Conservation (phyloP, 2,329 filamentous ascomycete species). For the Fusarium xyrophilum region DNA sequence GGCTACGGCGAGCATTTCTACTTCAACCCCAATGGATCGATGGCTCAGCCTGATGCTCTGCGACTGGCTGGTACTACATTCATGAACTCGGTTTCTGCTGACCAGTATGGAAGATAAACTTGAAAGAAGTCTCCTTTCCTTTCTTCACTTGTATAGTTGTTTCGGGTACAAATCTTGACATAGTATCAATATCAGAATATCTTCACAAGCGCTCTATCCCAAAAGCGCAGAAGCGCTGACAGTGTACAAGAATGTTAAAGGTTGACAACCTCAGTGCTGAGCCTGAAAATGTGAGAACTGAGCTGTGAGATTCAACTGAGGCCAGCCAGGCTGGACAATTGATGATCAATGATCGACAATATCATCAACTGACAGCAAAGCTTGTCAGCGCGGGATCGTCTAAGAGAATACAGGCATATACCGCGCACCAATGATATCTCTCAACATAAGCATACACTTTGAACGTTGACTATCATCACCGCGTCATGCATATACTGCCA, state of each 20-base stretch:
- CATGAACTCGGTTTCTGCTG: slow-evolving; percentile 27
- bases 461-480: neutral
- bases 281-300: neutral
- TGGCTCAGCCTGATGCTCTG: slow-evolving; percentile 30
- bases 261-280: neutral
- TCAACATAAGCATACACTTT: neutral
- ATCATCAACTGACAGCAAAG: neutral
- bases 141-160: neutral
- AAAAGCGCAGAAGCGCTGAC: neutral
- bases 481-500: slow-evolving; percentile 1
- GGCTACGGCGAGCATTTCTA: slow-evolving; percentile 37
- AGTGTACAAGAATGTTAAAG: neutral
- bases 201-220: neutral
- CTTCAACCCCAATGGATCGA: slow-evolving; percentile 30
- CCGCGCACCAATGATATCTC: neutral
- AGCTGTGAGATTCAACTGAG: neutral
- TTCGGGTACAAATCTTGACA: neutral
- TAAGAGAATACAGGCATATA: neutral
- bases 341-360: slow-evolving; percentile 2
- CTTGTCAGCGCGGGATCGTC: neutral
- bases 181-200: neutral
- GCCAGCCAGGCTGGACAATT: neutral
- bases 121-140: fast-evolving
- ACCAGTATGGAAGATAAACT: slow-evolving; percentile 26
- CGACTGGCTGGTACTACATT: slow-evolving; percentile 30